Conservation (phyloP, 208 protist species). For the Tritrichomonas musculus region DNA sequence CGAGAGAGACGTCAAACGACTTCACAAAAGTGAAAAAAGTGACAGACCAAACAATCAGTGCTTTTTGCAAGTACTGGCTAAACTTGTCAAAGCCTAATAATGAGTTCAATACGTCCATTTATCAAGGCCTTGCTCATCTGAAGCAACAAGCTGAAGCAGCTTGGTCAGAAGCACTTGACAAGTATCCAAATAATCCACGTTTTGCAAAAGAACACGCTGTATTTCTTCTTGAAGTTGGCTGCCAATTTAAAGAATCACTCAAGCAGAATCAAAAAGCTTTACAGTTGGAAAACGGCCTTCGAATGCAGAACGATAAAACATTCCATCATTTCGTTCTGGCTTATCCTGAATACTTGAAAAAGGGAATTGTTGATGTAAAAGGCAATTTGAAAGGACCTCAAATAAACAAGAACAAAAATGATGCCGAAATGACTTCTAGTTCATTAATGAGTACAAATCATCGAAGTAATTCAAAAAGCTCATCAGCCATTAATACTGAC, state of each 20-base stretch:
- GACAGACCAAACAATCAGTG: background rate
- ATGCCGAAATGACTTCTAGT: no score
- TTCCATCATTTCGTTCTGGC: background rate
- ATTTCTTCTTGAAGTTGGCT: background rate
- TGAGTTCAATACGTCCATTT: background rate
- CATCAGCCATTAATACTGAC: no score
- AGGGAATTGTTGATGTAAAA: background rate
- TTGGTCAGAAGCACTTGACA: background rate
- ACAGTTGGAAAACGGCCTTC: background rate
- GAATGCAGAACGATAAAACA: background rate
- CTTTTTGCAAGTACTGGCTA: background rate
- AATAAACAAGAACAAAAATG: background rate
- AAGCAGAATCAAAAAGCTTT: background rate
- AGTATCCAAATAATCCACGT: slow-evolving; percentile 21
- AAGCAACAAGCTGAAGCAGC: background rate
- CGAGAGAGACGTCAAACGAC: background rate
- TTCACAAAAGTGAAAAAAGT: background rate
- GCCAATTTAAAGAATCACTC: background rate
- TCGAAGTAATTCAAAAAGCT: background rate
- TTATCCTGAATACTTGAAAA: background rate
- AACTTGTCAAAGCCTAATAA: background rate
- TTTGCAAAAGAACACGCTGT: background rate
- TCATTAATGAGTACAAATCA: background rate
- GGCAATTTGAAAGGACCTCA: background rate
- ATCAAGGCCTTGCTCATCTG: background rate